A percentile compares a stretch with the other conserved stretches of the same genome.
Evolutionary conservation across 352 stramenopile genomes (phyloP).

Genomic region (Globisporangium paddicum): DNA sequence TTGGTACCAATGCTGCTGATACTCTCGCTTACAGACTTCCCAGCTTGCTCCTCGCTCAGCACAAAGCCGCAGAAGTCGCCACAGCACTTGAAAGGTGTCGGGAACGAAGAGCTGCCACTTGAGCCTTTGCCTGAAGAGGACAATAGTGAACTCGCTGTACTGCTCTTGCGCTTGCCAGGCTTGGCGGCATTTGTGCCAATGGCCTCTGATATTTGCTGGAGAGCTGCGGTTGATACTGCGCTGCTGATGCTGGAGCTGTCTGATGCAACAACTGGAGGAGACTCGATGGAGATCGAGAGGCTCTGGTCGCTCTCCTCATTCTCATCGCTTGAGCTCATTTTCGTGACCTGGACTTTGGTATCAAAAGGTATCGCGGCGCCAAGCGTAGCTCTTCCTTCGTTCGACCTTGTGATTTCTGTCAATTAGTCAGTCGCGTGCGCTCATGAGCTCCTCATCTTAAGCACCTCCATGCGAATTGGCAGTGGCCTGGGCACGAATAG

Average conservation of each 20-base stretch:
- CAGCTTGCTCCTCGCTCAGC: constrained; percentile 26
- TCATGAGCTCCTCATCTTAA: not conserved
- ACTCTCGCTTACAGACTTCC: constrained; percentile 10
- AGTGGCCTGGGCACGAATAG: not conserved
- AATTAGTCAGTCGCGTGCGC: not conserved
- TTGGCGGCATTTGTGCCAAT: not conserved
- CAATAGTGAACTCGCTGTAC: not conserved
- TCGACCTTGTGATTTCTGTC: not conserved
- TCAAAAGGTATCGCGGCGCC: not conserved
- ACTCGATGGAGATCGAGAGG: not conserved
- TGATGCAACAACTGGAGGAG: not conserved
- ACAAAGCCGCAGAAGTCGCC: constrained; percentile 69
- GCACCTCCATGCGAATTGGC: not conserved
- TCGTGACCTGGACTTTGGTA: not conserved
- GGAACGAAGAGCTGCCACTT: constrained; percentile 24
- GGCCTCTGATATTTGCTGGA: not conserved
- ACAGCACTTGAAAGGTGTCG: constrained; percentile 73
- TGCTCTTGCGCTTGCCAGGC: constrained; percentile 1
- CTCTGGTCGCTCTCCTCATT: not conserved
- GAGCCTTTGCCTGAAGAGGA: not conserved
- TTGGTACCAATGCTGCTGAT: not conserved
- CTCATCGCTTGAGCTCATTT: not conserved
- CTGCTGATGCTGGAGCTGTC: not conserved
- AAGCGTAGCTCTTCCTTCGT: not conserved
- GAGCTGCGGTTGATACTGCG: not conserved